Percentiles rank a stretch among this genome's conserved stretches.
phyloP scores from a whole-genome alignment of 495 filamentous ascomycete genomes.

The Cercophora sp. region DNA sequence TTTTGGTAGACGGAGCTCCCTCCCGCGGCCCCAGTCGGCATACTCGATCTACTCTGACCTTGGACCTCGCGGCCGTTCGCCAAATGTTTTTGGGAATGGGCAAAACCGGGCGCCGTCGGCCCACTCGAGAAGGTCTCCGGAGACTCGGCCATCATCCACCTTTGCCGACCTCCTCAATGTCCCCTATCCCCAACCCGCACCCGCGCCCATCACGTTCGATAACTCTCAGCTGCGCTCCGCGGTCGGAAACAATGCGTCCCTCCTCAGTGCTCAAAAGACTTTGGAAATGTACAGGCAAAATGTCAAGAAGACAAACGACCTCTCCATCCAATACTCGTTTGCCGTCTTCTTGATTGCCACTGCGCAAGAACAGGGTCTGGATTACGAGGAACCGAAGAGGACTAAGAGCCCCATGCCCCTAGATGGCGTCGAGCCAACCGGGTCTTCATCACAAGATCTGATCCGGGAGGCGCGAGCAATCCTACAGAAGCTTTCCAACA shows the following conservation, averaged over 20 bases:
- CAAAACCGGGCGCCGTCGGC: conserved; percentile 55
- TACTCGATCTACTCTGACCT: conserved; percentile 70
- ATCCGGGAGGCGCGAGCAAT: conserved; percentile 85
- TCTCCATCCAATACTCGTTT: conserved; percentile 86
- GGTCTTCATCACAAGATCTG: conserved; percentile 58
- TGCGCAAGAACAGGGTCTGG: conserved; percentile 62
- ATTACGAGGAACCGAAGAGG: conserved; percentile 35
- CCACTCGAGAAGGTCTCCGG: conserved; percentile 66
- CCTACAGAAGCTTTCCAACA: conserved; percentile 77
- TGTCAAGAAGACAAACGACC: conserved; percentile 92
- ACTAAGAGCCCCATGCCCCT: conserved; percentile 40
- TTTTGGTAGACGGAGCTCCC: conserved; percentile 46
- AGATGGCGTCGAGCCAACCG: conserved; percentile 39
- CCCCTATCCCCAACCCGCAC: conserved; percentile 81
- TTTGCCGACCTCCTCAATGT: conserved; percentile 85
- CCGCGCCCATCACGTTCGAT: conserved; percentile 67
- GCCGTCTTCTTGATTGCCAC: conserved; percentile 88
- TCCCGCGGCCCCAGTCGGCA: conserved; percentile 64
- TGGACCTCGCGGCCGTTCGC: conserved; percentile 57
- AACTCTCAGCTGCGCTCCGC: conserved; percentile 69
- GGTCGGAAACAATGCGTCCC: conserved; percentile 84
- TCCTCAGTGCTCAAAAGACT: conserved; percentile 85
- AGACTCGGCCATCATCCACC: conserved; percentile 65
- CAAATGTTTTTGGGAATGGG: conserved; percentile 41
- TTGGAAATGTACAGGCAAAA: conserved; percentile 96